Evolutionary conservation across 2,329 filamentous ascomycete genomes (phyloP), one percentile per base, ranked within the genome.

Genomic region (Neofusicoccum sp.): DNA sequence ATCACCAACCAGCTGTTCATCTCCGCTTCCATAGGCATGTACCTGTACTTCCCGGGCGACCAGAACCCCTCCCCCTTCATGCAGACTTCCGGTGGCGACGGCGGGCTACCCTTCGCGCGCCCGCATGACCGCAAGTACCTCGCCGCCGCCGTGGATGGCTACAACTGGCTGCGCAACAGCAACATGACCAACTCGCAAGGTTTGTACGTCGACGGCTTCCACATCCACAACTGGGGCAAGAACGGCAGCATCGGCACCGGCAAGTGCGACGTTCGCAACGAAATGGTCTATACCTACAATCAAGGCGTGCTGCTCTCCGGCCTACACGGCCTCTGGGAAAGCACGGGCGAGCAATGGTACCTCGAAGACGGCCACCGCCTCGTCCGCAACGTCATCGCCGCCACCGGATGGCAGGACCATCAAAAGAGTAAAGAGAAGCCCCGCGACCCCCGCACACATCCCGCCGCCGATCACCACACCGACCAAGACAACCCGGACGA

Each of bases 261-360:
- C 0, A 81, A 85, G 64, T 97, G 93, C 73, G 90, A 97, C 70
- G 73, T 84, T 53, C 85, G 92, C 51, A 90, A 96, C 73, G 86
- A 93, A 66, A 93, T 92, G 87, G 89, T 96, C 7, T 96, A 93
- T 75, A 96, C 92, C 0, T 97, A 98, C 78, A 98, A 98, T 75
- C 93, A 98, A 74, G 93, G 93, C 24, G 91, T 97, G 3, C 70
- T 98, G 1, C 83, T 97, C 24, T 92, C 90, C 4, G 93, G 91
- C 11, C 84, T 91, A 60, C 85, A 90, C 34, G 89, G 88, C 1
- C 81, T 97, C 0, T 97, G 89, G 85, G 83, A 90, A 63, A 86
- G 86, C 12, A 96, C 90, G 0, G 89, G 89, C 11, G 83, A 86
- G n/a, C 73, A 79, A 1, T 80, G 78, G 1, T 97, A 92, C 70